Evolutionary conservation across 2,329 filamentous ascomycete genomes (phyloP).

Genomic region (Aspergillus clavatus): DNA sequence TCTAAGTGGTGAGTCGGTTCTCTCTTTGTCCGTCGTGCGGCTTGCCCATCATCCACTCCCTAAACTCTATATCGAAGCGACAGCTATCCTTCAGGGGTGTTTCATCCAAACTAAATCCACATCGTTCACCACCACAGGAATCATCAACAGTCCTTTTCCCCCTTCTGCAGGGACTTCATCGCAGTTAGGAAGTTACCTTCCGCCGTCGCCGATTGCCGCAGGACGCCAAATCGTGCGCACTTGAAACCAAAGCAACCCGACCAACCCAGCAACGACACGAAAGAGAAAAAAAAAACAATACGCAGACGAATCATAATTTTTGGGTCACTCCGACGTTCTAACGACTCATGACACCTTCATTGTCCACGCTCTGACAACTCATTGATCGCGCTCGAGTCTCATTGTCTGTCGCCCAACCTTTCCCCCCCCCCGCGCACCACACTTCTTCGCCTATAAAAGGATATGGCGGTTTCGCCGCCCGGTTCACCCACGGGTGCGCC

Average conservation of each 20-base stretch:
- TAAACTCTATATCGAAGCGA: not conserved
- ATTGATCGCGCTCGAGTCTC: not conserved
- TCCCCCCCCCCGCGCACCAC: constrained; percentile 2
- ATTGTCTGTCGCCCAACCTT: constrained; percentile 4
- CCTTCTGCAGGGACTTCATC: constrained; percentile 2
- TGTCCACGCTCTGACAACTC: not conserved
- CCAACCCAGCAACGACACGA: not conserved
- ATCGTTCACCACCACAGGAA: not conserved
- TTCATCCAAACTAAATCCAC: not conserved
- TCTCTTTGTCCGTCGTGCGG: not conserved
- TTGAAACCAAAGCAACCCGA: not conserved
- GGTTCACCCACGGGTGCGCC: constrained; percentile 55
- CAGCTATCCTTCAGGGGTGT: not conserved
- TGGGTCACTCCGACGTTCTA: not conserved
- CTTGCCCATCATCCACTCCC: not conserved
- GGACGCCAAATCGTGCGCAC: constrained; percentile 18
- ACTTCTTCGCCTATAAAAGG: constrained; percentile 11
- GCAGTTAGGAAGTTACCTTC: constrained; percentile 5
- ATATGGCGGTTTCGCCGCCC: constrained; percentile 67
- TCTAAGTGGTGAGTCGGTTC: not conserved
- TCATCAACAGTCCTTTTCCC: constrained; percentile 2
- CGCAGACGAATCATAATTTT: not conserved
- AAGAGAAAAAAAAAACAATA: not conserved
- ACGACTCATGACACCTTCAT: not conserved
- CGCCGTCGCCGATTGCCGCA: constrained; percentile 18